Conservation (phyloP, 306 rosid species). For the Malus sylvestris region DNA sequence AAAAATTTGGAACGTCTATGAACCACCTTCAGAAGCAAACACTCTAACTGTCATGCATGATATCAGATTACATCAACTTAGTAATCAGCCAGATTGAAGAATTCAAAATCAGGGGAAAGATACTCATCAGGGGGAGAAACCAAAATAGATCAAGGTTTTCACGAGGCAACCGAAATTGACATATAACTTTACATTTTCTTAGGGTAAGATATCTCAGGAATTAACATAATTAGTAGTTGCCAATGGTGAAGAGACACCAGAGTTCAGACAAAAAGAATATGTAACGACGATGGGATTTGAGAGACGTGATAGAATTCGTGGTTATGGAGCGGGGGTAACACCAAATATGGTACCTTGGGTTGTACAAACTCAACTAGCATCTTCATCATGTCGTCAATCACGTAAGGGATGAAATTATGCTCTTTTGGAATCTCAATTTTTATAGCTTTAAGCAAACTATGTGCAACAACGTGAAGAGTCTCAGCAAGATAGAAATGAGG, state of each 20-base stretch:
- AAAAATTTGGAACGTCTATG: too few species aligned
- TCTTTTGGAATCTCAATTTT: neutral
- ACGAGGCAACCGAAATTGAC: too few species aligned
- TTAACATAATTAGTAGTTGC: neutral
- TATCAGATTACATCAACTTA: too few species aligned
- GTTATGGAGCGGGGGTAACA: neutral
- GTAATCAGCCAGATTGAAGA: too few species aligned
- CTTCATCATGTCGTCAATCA: neutral
- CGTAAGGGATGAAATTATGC: neutral
- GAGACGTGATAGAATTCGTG: neutral
- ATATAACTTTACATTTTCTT: too few species aligned
- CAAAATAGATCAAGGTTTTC: too few species aligned
- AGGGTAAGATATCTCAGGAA: too few species aligned
- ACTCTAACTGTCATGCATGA: too few species aligned
- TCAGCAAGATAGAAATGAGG: too few species aligned
- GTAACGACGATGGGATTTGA: neutral
- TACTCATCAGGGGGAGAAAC: too few species aligned
- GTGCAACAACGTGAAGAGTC: neutral
- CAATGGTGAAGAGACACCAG: neutral
- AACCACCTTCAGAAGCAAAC: too few species aligned
- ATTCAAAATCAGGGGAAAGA: too few species aligned
- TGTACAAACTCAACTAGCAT: neutral
- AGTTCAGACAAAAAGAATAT: neutral
- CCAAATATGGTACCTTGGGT: neutral
- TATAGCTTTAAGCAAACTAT: neutral